These are phyloP conservation scores for Angomonas deanei DNA, from an alignment of 208 protist species.

Conservation along the genomic window DNA sequence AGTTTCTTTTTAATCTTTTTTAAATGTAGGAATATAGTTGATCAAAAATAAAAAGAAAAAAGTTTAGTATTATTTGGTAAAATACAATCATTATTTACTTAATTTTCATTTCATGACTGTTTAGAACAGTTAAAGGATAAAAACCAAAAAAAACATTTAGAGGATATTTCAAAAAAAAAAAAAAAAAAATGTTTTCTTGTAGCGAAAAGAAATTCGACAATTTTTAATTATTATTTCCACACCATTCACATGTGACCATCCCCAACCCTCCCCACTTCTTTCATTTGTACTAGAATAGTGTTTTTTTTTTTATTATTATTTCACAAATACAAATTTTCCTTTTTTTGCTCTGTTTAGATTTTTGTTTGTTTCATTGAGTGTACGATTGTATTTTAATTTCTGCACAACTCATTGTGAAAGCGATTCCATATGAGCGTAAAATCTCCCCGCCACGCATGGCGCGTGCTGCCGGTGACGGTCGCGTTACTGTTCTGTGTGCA, in stretches of 20 bases:
- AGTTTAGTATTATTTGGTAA: background rate
- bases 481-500: background rate
- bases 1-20: background rate
- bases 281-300: background rate
- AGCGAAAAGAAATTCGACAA: background rate
- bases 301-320: slow-evolving; percentile 8
- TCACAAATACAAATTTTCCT: slow-evolving; percentile 4
- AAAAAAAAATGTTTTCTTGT: slow-evolving; percentile 6
- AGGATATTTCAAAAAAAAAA: slow-evolving; percentile 4
- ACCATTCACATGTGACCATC: too few relatives aligned
- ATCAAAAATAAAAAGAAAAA: slow-evolving; percentile 1
- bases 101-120: background rate
- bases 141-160: slow-evolving; percentile 3
- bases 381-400: too few relatives aligned
- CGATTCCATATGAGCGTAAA: too few relatives aligned
- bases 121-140: background rate
- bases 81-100: background rate
- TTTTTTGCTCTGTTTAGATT: slow-evolving; percentile 6
- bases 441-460: too few relatives aligned
- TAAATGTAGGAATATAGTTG: background rate
- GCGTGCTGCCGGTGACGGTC: background rate
- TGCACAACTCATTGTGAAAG: background rate
- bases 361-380: too few relatives aligned
- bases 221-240: background rate
- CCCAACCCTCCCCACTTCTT: too few relatives aligned